Evolutionary conservation across 2,329 filamentous ascomycete genomes (phyloP).

Genomic region (Stagonosporopsis rhizophila): DNA sequence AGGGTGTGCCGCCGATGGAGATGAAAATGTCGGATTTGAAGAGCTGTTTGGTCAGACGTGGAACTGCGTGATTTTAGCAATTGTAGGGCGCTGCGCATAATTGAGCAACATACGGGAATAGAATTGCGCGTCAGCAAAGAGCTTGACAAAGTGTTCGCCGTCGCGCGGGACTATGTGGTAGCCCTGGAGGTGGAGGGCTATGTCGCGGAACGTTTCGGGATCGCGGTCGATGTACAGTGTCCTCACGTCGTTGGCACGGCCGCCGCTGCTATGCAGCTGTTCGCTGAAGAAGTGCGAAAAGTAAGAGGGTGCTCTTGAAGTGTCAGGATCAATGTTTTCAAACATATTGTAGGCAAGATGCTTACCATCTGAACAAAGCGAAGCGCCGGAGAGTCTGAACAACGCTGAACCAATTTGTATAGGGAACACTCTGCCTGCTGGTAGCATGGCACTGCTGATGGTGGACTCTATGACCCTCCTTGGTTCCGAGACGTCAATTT

Average conservation of each 20-base stretch:
- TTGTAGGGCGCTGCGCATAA: not conserved
- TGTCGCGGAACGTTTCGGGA: slow-evolving; percentile 86
- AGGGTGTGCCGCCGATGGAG: slow-evolving; percentile 83
- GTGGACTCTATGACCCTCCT: slow-evolving; percentile 39
- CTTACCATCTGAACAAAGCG: slow-evolving; percentile 75
- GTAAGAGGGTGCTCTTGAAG: slow-evolving; percentile 83
- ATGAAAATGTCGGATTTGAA: slow-evolving; percentile 93
- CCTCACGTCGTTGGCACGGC: slow-evolving; percentile 66
- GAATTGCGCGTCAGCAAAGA: slow-evolving; percentile 95
- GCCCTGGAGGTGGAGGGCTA: slow-evolving; percentile 86
- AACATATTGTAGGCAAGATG: not conserved
- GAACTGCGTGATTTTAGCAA: slow-evolving; percentile 63
- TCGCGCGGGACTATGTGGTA: slow-evolving; percentile 86
- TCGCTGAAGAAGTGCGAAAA: slow-evolving; percentile 93
- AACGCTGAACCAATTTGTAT: slow-evolving; percentile 74
- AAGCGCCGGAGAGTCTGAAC: slow-evolving; percentile 73
- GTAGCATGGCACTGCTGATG: slow-evolving; percentile 57
- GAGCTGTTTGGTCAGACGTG: slow-evolving; percentile 86
- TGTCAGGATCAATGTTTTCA: slow-evolving; percentile 51
- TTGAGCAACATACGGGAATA: slow-evolving; percentile 70
- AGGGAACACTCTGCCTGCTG: slow-evolving; percentile 74
- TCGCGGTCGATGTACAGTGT: slow-evolving; percentile 96
- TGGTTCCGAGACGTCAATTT: slow-evolving; percentile 45
- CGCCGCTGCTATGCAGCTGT: slow-evolving; percentile 72
- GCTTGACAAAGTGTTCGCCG: slow-evolving; percentile 84